Base-by-base conservation (phyloP, 2,329 filamentous ascomycete species). In the Fusarium temperatum region DNA sequence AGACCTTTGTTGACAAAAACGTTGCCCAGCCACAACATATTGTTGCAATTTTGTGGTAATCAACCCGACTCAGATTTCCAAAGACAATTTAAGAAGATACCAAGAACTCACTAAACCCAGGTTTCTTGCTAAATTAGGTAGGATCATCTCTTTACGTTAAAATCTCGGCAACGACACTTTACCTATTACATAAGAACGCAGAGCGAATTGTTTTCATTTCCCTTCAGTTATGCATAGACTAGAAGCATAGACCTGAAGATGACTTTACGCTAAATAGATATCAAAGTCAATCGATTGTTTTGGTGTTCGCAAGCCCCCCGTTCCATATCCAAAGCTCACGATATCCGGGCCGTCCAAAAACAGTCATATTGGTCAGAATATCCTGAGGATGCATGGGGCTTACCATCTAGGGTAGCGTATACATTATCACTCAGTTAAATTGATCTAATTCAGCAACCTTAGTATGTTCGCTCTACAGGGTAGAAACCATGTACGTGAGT, bases 21-120 rank as follows among this genome's bases (percentile, higher is more conserved):
- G 51, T 70, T 70, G 32, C 51, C 58, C 30, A 70, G 67, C 35
- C 45, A 70, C 26, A 39, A 26, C 41, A 38, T 15, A 32, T 42
- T 53, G 36, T 36, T 32, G 39, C 20, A 28, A 58, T 35, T 58
- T 22, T 17, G 24, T 35, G 28, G 13, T 3, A n/a, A 26, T 36
- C n/a, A 15, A 12, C 5, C 13, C n/a, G 32, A 51, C 35, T 44
- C 13, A 20, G 9, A 47, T 26, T 51, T 50, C 9, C 8, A 26
- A 32, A 13, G 14, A 39, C 18, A 17, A 18, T 12, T 38, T 18
- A 13, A 58, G 17, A 36, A 32, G 14, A 36, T 30, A 22, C 9
- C 35, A 22, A 10, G n/a, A 28, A 42, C 18, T 8, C 15, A 24
- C 32, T 14, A 15, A n/a, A 1, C 17, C 8, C n/a, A 17, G 28